A percentile compares a stretch with the other conserved stretches of the same genome.
Conservation (phyloP, 2,329 filamentous ascomycete species). For the Fusarium armeniacum region DNA sequence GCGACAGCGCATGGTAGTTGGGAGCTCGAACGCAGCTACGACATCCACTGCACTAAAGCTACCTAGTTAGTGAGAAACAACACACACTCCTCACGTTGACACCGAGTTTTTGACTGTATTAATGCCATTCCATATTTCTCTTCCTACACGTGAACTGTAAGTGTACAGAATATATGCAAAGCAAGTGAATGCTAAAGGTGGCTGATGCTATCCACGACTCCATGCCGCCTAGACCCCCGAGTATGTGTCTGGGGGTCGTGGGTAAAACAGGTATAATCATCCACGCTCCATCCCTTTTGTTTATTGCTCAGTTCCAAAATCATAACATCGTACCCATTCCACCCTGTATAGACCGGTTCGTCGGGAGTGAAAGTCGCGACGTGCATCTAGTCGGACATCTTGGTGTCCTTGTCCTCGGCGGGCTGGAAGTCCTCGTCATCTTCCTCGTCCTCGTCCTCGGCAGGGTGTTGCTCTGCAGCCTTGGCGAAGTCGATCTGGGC, state of each 20-base stretch:
- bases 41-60: slow-evolving; percentile 1
- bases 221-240: slow-evolving; percentile 40
- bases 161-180: slow-evolving; percentile 42
- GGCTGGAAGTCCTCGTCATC: slow-evolving; percentile 80
- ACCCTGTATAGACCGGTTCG: slow-evolving; percentile 6
- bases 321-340: slow-evolving; percentile 43
- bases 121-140: slow-evolving; percentile 36
- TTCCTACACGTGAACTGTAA: slow-evolving; percentile 24
- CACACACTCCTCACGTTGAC: slow-evolving; percentile 1
- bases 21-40: neutral
- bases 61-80: neutral
- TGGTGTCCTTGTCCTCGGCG: slow-evolving; percentile 69
- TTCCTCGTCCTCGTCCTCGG: slow-evolving; percentile 83
- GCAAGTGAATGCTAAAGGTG: slow-evolving; percentile 34
- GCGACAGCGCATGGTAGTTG: slow-evolving; percentile 9
- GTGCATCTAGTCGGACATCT: slow-evolving; percentile 67
- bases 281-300: slow-evolving; percentile 36
- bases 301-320: slow-evolving; percentile 40
- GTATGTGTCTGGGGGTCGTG: slow-evolving; percentile 11
- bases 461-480: slow-evolving; percentile 83
- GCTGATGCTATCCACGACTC: slow-evolving; percentile 41
- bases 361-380: slow-evolving; percentile 5
- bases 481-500: slow-evolving; percentile 94
- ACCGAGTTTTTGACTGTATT: slow-evolving; percentile 25
- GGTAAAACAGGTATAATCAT: slow-evolving; percentile 43